Evolutionary conservation across 352 stramenopile species (phyloP).

Genomic region (Phytophthora cajani): DNA sequence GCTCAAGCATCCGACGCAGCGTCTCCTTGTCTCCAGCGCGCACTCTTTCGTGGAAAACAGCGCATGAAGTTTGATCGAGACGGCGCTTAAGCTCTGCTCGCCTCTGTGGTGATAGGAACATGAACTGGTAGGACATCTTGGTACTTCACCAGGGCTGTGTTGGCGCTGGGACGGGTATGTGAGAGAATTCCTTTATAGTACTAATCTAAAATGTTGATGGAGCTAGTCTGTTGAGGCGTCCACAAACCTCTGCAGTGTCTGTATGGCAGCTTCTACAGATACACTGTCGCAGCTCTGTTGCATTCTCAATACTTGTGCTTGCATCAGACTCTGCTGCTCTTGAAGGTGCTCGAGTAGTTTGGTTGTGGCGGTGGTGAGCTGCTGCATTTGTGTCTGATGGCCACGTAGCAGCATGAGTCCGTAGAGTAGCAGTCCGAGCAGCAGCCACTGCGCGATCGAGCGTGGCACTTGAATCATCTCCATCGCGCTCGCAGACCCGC

Average conservation of each 20-base stretch:
- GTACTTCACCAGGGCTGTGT: not conserved
- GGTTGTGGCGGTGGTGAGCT: conserved; percentile 45
- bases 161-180: too few species aligned
- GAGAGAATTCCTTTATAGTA: conserved; percentile 7
- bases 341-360: conserved; percentile 46
- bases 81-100: not conserved
- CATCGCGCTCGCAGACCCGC: not conserved
- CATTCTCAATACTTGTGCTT: conserved; percentile 18
- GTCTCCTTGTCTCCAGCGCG: not conserved
- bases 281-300: conserved; percentile 36
- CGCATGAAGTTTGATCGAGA: not conserved
- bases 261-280: conserved; percentile 29
- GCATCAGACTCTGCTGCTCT: conserved; percentile 31
- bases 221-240: conserved; percentile 29
- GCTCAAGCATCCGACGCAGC: not conserved
- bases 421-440: conserved; percentile 47
- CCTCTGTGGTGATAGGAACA: not conserved
- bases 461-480: conserved; percentile 7
- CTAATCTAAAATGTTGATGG: conserved; percentile 22
- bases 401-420: conserved; percentile 44
- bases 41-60: not conserved
- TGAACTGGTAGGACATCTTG: not conserved
- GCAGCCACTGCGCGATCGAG: conserved; percentile 37
- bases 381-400: conserved; percentile 55
- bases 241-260: conserved; percentile 39